Evolutionary conservation across 2,329 filamentous ascomycete genomes (phyloP).

Genomic region (Penicillium sp.): DNA sequence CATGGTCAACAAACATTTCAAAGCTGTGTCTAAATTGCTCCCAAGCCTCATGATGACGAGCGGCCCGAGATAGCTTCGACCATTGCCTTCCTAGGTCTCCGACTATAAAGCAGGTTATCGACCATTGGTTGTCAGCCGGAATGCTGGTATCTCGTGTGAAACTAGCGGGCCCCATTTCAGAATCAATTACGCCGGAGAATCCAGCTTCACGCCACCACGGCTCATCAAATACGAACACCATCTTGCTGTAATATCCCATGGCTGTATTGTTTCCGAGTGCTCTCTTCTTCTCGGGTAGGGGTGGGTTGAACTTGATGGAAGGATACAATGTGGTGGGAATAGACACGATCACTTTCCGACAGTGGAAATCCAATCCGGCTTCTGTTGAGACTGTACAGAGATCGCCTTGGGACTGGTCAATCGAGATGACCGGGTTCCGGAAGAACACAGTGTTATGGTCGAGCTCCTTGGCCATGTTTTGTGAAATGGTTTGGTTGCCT

Average conservation of each 20-base stretch:
- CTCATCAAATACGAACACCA: conserved; percentile 41
- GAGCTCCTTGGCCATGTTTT: conserved; percentile 38
- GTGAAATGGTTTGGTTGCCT: conserved; percentile 40
- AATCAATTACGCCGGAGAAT: conserved; percentile 41
- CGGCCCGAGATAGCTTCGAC: conserved; percentile 24
- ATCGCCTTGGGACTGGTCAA: neutral
- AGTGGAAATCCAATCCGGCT: conserved; percentile 1
- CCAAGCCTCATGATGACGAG: conserved; percentile 27
- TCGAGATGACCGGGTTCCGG: conserved; percentile 10
- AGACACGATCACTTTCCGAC: conserved; percentile 46
- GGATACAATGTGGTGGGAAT: conserved; percentile 50
- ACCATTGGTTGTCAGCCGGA: conserved; percentile 23
- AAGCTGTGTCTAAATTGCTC: conserved; percentile 34
- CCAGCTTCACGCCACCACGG: conserved; percentile 37
- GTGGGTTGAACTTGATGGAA: conserved; percentile 48
- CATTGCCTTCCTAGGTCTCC: conserved; percentile 37
- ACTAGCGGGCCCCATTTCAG: conserved; percentile 38
- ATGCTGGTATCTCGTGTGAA: conserved; percentile 43
- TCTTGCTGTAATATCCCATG: conserved; percentile 39
- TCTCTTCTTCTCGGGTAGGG: conserved; percentile 30
- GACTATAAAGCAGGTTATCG: conserved; percentile 43
- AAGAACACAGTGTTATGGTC: conserved; percentile 26
- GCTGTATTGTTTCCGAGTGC: conserved; percentile 28
- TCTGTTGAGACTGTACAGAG: conserved; percentile 4
- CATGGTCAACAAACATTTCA: conserved; percentile 14